Conservation (phyloP, 75 land plant genomes). For the Cunninghamia lanceolata region DNA sequence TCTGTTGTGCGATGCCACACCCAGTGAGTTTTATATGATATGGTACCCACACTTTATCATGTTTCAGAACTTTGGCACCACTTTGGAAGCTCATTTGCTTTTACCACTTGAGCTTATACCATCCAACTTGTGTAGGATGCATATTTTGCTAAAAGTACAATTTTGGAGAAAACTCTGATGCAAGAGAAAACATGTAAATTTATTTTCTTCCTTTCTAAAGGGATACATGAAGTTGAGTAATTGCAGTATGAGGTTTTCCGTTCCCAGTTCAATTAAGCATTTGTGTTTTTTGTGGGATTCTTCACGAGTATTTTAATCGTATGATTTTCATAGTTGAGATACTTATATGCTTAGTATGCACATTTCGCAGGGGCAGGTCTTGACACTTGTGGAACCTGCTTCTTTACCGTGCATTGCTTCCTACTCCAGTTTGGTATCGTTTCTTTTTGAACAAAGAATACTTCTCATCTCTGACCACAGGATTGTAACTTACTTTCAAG, state of each 20-base stretch:
- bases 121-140: too few species aligned
- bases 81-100: too few species aligned
- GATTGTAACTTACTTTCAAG: too few species aligned
- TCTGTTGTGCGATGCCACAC: too few species aligned
- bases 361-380: slow-evolving; percentile 77
- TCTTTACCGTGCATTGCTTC: slow-evolving; percentile 86
- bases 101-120: too few species aligned
- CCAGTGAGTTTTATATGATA: too few species aligned
- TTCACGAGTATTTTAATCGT: not conserved
- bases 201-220: not conserved
- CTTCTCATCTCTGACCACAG: too few species aligned
- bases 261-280: not conserved
- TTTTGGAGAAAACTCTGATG: not conserved
- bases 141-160: too few species aligned
- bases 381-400: slow-evolving; percentile 81
- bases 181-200: not conserved
- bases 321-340: slow-evolving; percentile 2
- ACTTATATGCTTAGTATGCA: not conserved
- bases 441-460: slow-evolving; percentile 97
- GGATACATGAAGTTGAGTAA: not conserved
- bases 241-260: not conserved
- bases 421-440: slow-evolving; percentile 97
- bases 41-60: too few species aligned
- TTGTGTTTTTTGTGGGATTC: not conserved
- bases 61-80: too few species aligned